Evolutionary conservation across 208 protist species (phyloP).

Genomic region (Porcisia hertigi): DNA sequence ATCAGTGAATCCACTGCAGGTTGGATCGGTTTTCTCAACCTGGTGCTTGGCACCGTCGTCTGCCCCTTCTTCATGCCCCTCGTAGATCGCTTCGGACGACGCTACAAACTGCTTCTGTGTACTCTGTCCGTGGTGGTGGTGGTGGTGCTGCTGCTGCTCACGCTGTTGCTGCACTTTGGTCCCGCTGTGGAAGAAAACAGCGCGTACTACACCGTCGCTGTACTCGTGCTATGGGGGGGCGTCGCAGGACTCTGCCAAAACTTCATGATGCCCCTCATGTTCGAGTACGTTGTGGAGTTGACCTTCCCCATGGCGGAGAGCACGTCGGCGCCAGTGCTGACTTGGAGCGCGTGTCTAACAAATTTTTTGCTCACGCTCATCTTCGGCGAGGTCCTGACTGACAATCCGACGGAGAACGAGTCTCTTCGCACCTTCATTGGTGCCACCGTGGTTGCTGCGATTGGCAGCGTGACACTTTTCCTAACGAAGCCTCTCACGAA

Average conservation of each 20-base stretch:
- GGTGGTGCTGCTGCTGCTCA: constrained; percentile 44
- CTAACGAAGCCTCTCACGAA: constrained; percentile 47
- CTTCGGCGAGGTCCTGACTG: constrained; percentile 62
- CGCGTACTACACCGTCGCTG: constrained; percentile 43
- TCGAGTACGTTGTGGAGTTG: constrained; percentile 83
- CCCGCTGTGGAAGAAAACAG: constrained; percentile 36
- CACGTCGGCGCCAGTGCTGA: constrained; percentile 70
- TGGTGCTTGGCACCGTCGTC: constrained; percentile 60
- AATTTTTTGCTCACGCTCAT: constrained; percentile 64
- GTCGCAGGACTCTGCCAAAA: constrained; percentile 73
- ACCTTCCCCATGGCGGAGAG: constrained; percentile 78
- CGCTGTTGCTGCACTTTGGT: constrained; percentile 61
- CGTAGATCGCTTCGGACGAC: constrained; percentile 39
- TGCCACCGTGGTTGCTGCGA: constrained; percentile 50
- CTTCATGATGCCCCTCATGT: constrained; percentile 83
- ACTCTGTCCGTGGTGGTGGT: constrained; percentile 40
- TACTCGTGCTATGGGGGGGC: constrained; percentile 64
- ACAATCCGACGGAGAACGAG: constrained; percentile 42
- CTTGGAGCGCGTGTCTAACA: constrained; percentile 64
- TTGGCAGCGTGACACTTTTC: constrained; percentile 50
- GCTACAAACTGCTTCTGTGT: constrained; percentile 63
- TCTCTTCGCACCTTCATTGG: constrained; percentile 62
- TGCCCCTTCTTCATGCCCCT: constrained; percentile 73
- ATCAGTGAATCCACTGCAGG: constrained; percentile 58
- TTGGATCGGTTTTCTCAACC: constrained; percentile 76